Percentiles rank a stretch among this genome's conserved stretches.
These are phyloP conservation scores for Hygrocybe coccinea DNA, from an alignment of 768 basidiomycete genomes.

Conservation along the genomic window DNA sequence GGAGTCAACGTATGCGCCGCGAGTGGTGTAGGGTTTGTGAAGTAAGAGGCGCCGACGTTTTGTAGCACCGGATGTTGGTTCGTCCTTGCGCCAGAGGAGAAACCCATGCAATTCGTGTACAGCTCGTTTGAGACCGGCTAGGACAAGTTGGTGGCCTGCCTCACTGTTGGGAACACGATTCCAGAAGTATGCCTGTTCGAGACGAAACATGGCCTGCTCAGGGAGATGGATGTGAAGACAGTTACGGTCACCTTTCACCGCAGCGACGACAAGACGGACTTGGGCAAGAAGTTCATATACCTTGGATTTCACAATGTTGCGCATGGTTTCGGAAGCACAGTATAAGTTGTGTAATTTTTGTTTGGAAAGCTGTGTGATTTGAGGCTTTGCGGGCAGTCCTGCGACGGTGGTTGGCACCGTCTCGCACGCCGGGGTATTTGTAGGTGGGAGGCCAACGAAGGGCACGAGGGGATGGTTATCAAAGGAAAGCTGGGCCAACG, in stretches of 20 bases:
- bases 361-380: background rate
- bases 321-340: background rate
- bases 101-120: background rate
- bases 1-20: background rate
- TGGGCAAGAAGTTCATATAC: background rate
- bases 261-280: background rate
- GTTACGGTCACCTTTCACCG: background rate
- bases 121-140: background rate
- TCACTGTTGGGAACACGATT: background rate
- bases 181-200: background rate
- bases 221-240: background rate
- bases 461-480: background rate
- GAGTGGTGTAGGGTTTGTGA: background rate
- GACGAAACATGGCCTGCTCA: background rate
- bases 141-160: background rate
- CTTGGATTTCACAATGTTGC: background rate
- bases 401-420: background rate
- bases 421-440: background rate
- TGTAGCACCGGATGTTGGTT: background rate
- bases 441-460: background rate
- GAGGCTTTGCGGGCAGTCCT: background rate
- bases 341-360: background rate
- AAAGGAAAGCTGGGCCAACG: background rate
- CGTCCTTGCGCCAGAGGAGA: background rate
- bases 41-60: background rate